Evolutionary conservation across 495 filamentous ascomycete genomes (phyloP).

Genomic region (Letharia lupina): DNA sequence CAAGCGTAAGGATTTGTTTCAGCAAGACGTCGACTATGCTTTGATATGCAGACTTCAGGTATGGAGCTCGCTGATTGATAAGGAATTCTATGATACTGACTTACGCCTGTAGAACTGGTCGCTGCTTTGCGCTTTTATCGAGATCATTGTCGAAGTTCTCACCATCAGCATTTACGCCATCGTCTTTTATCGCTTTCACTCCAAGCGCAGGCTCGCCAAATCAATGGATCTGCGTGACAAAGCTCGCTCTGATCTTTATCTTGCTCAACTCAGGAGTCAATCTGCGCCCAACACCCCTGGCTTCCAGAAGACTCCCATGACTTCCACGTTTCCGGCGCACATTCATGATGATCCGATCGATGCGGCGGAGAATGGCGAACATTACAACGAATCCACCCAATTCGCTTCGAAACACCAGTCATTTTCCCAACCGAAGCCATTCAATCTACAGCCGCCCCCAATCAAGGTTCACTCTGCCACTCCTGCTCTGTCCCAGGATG

Average conservation of each 20-base stretch:
- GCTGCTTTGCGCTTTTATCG: slow-evolving; percentile 93
- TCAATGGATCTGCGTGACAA: slow-evolving; percentile 93
- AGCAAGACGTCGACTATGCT: slow-evolving; percentile 71
- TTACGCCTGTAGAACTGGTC: slow-evolving; percentile 66
- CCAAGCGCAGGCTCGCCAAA: slow-evolving; percentile 87
- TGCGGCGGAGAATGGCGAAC: slow-evolving; percentile 50
- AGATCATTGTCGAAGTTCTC: slow-evolving; percentile 86
- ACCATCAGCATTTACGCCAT: slow-evolving; percentile 87
- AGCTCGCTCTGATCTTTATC: slow-evolving; percentile 87
- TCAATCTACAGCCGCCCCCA: slow-evolving; percentile 79
- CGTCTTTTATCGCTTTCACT: slow-evolving; percentile 93
- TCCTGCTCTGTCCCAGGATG: slow-evolving; percentile 53
- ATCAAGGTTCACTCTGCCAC: slow-evolving; percentile 67
- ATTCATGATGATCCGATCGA: slow-evolving; percentile 40
- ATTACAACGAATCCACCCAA: slow-evolving; percentile 39
- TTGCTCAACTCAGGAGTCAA: slow-evolving; percentile 85
- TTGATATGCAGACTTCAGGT: slow-evolving; percentile 94
- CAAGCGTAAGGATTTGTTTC: slow-evolving; percentile 62
- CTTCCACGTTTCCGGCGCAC: slow-evolving; percentile 33
- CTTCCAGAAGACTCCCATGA: slow-evolving; percentile 54
- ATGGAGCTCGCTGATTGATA: slow-evolving; percentile 26
- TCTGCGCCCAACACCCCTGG: slow-evolving; percentile 93
- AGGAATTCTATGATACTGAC: slow-evolving; percentile 23
- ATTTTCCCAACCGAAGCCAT: slow-evolving; percentile 48
- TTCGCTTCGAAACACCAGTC: slow-evolving; percentile 36